Evolutionary conservation across 1,284 basidiomycete genomes (phyloP).

Genomic region (Gomphus bonarii): DNA sequence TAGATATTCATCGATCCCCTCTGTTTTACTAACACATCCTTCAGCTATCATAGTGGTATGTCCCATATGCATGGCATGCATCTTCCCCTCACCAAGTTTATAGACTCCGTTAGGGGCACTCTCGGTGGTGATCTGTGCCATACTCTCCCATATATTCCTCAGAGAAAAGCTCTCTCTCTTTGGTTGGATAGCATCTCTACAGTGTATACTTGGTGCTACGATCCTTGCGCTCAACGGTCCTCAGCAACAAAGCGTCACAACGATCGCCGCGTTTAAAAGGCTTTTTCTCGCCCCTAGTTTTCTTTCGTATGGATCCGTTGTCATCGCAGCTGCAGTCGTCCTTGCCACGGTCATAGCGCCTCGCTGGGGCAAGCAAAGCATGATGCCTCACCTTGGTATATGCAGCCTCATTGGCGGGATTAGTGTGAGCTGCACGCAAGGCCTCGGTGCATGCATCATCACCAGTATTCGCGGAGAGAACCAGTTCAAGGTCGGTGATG

Average conservation of each 20-base stretch:
- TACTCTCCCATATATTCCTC: slow-evolving; percentile 60
- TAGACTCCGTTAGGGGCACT: slow-evolving; percentile 57
- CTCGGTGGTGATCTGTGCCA: slow-evolving; percentile 60
- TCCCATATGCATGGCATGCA: slow-evolving; percentile 10
- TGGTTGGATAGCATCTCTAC: slow-evolving; percentile 49
- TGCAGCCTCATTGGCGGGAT: slow-evolving; percentile 62
- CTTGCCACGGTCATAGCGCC: slow-evolving; percentile 39
- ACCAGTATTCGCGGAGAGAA: slow-evolving; percentile 49
- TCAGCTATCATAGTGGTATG: slow-evolving; percentile 34
- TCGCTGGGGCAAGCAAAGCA: slow-evolving; percentile 50
- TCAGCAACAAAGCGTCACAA: slow-evolving; percentile 43
- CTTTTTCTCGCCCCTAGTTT: slow-evolving; percentile 56
- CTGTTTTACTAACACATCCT: not conserved
- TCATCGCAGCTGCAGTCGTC: slow-evolving; percentile 26
- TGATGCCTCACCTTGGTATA: slow-evolving; percentile 54
- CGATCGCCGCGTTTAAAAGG: slow-evolving; percentile 47
- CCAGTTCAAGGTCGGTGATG: slow-evolving; percentile 22
- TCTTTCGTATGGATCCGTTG: slow-evolving; percentile 40
- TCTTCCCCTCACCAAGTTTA: slow-evolving; percentile 16
- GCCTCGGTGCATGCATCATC: slow-evolving; percentile 54
- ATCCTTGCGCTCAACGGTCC: slow-evolving; percentile 55
- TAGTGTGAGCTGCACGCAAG: slow-evolving; percentile 56
- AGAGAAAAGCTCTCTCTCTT: slow-evolving; percentile 52
- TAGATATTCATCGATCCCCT: not conserved
- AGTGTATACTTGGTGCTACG: slow-evolving; percentile 36